Base-by-base conservation (phyloP, 2,329 filamentous ascomycete genomes). In the Dactylellina parvicollis region DNA sequence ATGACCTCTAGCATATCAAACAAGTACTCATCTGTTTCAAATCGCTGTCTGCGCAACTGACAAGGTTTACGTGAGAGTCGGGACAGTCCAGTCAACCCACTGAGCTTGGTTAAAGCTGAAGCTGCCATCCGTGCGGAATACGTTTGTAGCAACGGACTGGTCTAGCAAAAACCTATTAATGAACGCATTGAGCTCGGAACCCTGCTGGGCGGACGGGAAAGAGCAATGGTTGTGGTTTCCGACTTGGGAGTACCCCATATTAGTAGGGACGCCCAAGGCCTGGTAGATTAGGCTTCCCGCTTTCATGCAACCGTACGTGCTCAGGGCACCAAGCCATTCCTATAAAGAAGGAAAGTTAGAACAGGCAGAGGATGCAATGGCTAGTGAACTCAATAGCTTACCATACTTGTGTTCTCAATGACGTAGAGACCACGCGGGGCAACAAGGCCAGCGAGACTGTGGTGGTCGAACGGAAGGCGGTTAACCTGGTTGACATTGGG, bases 231-330 rank as follows among this genome's bases (percentile, higher is more conserved):
- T 80, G 78, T 87, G 84, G 70, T 83, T 83, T 36, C 84, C 85
- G 32, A 84, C 81, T 76, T 86, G 82, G 32, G 84, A 85, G 79
- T 86, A 86, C 1, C 86, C 86, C 84, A 87, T 86, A 79, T 85
- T 83, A 75, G 83, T 83, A 14, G 83, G 82, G 1, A 81, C 83
- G 65, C 85, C 86, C 24, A 85, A 80, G 3, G 83, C 83, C 80
- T 85, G 83, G 80, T 86, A 87, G 77, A 86, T 83, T 55, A 83
- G 80, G 38, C 83, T 82, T 3, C 81, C 85, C 18, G 83, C 84
- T 79, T 84, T 84, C 85, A 86, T 87, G 80, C 85, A 87, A 54
- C 82, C 85, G 24, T 84, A 86, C 14, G 84, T 86, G 61, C 83
- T 83, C 66, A 85, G 83, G 52, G 84, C 84, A 36, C 86, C 85